A percentile compares a stretch with the other conserved stretches of the same genome.
Conservation (phyloP, 176 grass and related monocot genomes). For the Ananas comosus region DNA sequence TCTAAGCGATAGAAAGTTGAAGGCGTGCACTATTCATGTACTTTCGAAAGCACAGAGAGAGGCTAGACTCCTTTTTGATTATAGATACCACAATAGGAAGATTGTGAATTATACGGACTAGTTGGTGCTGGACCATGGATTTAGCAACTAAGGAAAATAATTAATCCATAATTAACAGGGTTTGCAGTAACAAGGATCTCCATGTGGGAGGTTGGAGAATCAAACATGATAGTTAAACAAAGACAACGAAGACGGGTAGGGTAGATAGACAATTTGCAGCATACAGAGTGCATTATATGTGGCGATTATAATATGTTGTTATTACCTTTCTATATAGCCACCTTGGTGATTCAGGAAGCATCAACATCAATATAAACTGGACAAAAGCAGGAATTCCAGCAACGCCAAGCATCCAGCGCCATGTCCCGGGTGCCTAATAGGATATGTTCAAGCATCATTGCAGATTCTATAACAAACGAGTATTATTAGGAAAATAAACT, state of each 20-base stretch:
- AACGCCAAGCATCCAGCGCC: constrained; percentile 98
- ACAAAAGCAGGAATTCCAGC: constrained; percentile 74
- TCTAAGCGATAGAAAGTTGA: background rate
- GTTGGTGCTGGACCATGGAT: no score
- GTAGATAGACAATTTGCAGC: background rate
- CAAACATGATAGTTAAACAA: no score
- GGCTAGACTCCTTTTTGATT: background rate
- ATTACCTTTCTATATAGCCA: constrained; percentile 86
- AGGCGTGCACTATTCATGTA: background rate
- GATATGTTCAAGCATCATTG: background rate
- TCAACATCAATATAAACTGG: constrained; percentile 77
- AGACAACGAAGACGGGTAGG: no score
- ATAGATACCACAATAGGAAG: no score
- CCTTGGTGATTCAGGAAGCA: constrained; percentile 88
- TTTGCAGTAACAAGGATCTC: no score
- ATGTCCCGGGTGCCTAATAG: constrained; percentile 63
- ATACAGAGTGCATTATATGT: background rate
- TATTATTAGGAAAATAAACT: no score
- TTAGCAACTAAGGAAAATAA: no score
- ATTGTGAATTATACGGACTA: no score
- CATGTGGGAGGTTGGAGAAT: no score
- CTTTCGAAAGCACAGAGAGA: background rate
- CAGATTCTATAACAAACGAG: no score
- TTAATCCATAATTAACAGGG: no score
- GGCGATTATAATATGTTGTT: background rate